phyloP scores from a whole-genome alignment of 306 rosid genomes.

The Acacia acuminata region DNA sequence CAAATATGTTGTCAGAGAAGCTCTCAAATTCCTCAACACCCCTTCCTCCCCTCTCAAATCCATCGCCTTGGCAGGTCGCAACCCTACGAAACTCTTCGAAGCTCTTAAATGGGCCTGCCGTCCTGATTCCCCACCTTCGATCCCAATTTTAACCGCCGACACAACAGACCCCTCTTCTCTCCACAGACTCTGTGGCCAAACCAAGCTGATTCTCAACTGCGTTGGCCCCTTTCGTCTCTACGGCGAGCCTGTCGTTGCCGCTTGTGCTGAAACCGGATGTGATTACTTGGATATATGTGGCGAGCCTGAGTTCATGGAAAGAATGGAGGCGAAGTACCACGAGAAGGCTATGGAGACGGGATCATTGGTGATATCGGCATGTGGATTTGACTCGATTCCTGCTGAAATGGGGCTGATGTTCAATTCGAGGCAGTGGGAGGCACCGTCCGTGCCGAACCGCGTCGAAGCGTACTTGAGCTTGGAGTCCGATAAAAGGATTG shows the following conservation, averaged over 20 bases:
- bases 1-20: conserved; percentile 68
- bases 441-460: conserved; percentile 47
- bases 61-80: conserved; percentile 80
- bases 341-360: conserved; percentile 47
- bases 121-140: conserved; percentile 55
- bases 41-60: conserved; percentile 61
- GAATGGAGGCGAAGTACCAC: conserved; percentile 56
- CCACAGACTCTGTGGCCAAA: conserved; percentile 55
- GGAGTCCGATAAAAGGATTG: conserved; percentile 72
- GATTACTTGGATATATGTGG: conserved; percentile 89
- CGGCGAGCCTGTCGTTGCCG: conserved; percentile 77
- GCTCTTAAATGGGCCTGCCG: conserved; percentile 71
- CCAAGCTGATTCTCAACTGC: conserved; percentile 82
- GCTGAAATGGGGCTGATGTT: conserved; percentile 86
- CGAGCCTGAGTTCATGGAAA: conserved; percentile 90
- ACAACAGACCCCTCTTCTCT: conserved; percentile 62
- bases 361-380: conserved; percentile 74
- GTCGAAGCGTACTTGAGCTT: conserved; percentile 67
- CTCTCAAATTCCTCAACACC: conserved; percentile 64
- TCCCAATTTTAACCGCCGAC: conserved; percentile 67
- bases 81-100: conserved; percentile 52
- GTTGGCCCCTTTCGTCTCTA: conserved; percentile 90
- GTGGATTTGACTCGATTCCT: conserved; percentile 92
- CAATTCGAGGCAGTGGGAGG: conserved; percentile 72
- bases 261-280: conserved; percentile 68